Percentiles rank a stretch among this genome's conserved stretches.
These are phyloP conservation scores for Miscanthus sacchariflorus DNA, from an alignment of 202 grass and related monocot species.

Conservation along the genomic window DNA sequence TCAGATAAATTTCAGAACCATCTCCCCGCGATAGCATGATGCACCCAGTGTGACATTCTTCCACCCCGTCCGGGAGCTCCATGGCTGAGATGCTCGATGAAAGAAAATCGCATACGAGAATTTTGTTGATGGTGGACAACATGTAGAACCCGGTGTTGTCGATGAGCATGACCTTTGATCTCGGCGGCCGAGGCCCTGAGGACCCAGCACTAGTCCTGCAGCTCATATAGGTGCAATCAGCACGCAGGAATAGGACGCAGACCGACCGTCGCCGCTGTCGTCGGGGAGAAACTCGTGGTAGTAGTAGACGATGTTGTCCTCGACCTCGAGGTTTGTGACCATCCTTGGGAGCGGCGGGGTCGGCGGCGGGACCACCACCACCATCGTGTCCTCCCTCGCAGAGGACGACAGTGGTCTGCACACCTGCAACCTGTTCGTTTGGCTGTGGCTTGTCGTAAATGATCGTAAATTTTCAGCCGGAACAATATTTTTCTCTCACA, in stretches of 20 bases:
- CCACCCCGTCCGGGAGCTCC: not conserved
- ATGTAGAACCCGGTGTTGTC: not conserved
- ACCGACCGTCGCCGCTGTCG: not conserved
- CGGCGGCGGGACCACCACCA: slow-evolving; percentile 1
- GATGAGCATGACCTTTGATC: not conserved
- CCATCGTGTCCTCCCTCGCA: not conserved
- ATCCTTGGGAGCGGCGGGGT: not conserved
- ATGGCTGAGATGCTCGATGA: slow-evolving; percentile 20
- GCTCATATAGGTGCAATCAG: slow-evolving; percentile 4
- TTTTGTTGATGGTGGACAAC: not conserved
- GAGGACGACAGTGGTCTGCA: not conserved
- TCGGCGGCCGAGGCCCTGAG: not conserved
- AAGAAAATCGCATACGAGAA: slow-evolving; percentile 28
- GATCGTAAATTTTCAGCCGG: too few species aligned
- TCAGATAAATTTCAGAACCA: not conserved
- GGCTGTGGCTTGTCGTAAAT: too few species aligned
- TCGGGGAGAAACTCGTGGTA: slow-evolving; percentile 13
- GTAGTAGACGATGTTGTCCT: slow-evolving; percentile 11
- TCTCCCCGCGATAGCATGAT: slow-evolving; percentile 8
- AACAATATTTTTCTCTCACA: too few species aligned
- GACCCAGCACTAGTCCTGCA: slow-evolving; percentile 1
- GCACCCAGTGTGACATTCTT: not conserved
- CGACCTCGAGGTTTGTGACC: not conserved
- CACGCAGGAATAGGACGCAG: slow-evolving; percentile 5
- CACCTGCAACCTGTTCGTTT: not conserved